Evolutionary conservation across 106 monocot species (phyloP).

Genomic region (Platanthera guangdongensis): DNA sequence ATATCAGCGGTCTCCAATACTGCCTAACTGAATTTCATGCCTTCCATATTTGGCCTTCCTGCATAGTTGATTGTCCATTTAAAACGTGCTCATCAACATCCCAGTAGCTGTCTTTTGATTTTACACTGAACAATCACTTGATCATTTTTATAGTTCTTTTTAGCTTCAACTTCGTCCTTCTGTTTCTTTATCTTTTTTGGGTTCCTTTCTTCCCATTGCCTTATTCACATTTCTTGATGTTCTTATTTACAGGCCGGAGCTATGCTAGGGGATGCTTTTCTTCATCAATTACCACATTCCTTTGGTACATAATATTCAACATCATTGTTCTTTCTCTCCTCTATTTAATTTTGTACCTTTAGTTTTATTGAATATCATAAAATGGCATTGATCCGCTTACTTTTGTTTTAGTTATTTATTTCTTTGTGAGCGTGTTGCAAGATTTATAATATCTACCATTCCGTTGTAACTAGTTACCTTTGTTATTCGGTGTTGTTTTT

Average conservation of each 20-base stretch:
- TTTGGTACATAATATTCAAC: slow-evolving; percentile 45
- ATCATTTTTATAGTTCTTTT: background rate
- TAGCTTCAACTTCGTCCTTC: background rate
- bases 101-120: background rate
- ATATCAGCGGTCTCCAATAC: background rate
- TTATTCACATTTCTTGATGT: background rate
- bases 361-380: background rate
- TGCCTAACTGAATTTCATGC: background rate
- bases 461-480: no score
- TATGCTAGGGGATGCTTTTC: slow-evolving; percentile 99
- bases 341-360: background rate
- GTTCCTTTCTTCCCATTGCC: background rate
- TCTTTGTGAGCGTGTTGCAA: no score
- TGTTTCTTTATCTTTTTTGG: background rate
- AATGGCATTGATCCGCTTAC: background rate
- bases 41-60: background rate
- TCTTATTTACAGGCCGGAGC: slow-evolving; percentile 68
- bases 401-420: no score
- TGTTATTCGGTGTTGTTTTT: no score
- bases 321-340: background rate
- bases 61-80: background rate
- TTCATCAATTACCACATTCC: slow-evolving; percentile 96
- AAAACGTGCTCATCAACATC: background rate
- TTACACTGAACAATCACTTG: background rate
- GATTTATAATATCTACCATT: no score